Conservation (phyloP, 148 eudicot genomes). For the Rhododendron griersonianum region DNA sequence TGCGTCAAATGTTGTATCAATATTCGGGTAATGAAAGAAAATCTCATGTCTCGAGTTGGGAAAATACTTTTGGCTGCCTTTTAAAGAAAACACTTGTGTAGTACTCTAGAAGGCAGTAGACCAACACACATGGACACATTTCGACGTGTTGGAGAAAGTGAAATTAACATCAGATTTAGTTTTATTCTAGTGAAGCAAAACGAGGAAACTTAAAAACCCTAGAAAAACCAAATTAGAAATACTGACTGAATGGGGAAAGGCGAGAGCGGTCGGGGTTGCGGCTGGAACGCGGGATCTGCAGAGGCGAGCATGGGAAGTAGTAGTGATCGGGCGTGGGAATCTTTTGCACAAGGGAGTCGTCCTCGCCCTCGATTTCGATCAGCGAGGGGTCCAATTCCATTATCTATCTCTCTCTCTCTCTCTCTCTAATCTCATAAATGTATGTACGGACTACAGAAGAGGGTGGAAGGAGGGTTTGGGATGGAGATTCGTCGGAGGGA, state of each 20-base stretch:
- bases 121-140: not conserved
- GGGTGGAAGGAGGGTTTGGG: not conserved
- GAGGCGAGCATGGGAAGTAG: constrained; percentile 37
- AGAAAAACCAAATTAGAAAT: not conserved
- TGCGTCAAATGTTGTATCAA: not conserved
- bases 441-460: not conserved
- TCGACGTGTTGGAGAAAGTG: not conserved
- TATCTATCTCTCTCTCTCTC: constrained; percentile 9
- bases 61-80: not conserved
- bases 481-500: not conserved
- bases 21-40: not conserved
- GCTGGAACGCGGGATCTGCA: constrained; percentile 19
- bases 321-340: not conserved
- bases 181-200: not conserved
- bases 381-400: constrained; percentile 34
- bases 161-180: not conserved
- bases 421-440: not conserved
- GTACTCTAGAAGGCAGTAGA: not conserved
- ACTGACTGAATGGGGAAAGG: constrained; percentile 18
- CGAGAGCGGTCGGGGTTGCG: not conserved
- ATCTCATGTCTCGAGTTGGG: not conserved
- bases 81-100: not conserved
- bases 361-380: constrained; percentile 38
- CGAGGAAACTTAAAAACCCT: not conserved
- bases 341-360: constrained; percentile 33